Evolutionary conservation across 2,329 filamentous ascomycete genomes (phyloP).

Genomic region (Botrytis aclada): DNA sequence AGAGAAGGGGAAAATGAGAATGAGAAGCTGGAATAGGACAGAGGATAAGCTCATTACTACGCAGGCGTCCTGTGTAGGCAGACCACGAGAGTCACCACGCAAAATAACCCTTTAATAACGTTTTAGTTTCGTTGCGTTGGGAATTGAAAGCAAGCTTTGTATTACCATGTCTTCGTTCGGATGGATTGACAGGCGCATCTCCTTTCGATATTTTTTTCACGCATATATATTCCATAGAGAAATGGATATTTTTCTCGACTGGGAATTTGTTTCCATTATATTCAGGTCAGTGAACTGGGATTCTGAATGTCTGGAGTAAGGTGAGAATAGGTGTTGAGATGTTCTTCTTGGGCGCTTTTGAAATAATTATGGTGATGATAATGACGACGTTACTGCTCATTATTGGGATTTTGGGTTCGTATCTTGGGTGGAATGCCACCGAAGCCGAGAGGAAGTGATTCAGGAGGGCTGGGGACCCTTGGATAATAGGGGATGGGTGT

Average conservation of each 20-base stretch:
- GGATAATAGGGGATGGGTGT: neutral
- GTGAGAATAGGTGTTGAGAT: neutral
- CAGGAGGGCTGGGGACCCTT: neutral
- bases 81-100: neutral
- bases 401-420: neutral
- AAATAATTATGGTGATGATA: too few species aligned
- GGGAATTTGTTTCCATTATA: neutral
- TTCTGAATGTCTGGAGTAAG: neutral
- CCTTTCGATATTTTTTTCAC: neutral
- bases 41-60: neutral
- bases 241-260: neutral
- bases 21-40: neutral
- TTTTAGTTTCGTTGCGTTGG: neutral
- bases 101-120: neutral
- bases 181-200: too few species aligned
- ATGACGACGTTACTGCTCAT: neutral
- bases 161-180: neutral
- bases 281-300: neutral
- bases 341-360: neutral
- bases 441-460: neutral
- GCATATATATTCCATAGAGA: neutral
- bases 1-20: neutral
- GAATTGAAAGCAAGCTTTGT: neutral
- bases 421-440: neutral
- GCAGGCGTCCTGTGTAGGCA: neutral